These are phyloP conservation scores for Hypoxylon sp. DNA, from an alignment of 2,329 filamentous ascomycete genomes.

Conservation along the genomic window DNA sequence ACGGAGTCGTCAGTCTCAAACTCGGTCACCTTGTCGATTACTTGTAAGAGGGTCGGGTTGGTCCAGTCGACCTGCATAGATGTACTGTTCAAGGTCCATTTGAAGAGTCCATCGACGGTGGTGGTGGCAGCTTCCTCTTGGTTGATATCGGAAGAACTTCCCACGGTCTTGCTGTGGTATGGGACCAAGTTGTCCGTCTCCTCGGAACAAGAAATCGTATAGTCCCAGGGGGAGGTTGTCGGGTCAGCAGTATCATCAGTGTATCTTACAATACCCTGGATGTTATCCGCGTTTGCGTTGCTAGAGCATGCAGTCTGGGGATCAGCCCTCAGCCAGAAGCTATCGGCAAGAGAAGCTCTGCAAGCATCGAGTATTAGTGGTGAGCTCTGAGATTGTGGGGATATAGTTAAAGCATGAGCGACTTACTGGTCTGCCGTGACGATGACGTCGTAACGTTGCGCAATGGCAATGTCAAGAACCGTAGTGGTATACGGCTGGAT, in stretches of 20 bases:
- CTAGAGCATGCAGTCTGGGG: conserved; percentile 53
- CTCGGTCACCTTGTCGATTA: conserved; percentile 39
- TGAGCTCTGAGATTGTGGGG: conserved; percentile 33
- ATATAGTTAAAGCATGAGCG: conserved; percentile 46
- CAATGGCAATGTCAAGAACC: conserved; percentile 48
- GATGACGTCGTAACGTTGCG: conserved; percentile 57
- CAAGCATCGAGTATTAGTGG: conserved; percentile 4
- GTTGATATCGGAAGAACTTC: conserved; percentile 37
- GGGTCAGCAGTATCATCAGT: conserved; percentile 38
- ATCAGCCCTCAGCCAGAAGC: conserved; percentile 60
- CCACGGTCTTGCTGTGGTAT: conserved; percentile 47
- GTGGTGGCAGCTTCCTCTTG: conserved; percentile 41
- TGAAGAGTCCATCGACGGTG: conserved; percentile 49
- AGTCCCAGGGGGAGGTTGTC: conserved; percentile 31
- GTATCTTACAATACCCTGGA: conserved; percentile 60
- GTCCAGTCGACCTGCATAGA: conserved; percentile 57
- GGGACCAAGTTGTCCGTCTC: conserved; percentile 47
- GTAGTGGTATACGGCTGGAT: conserved; percentile 62
- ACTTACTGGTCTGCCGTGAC: conserved; percentile 51
- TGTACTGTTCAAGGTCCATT: conserved; percentile 59
- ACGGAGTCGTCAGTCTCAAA: conserved; percentile 46
- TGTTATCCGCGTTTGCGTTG: conserved; percentile 52
- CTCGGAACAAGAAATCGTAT: conserved; percentile 47
- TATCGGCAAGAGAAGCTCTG: conserved; percentile 39
- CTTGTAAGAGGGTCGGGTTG: conserved; percentile 53